Base-by-base conservation (phyloP, 2,329 filamentous ascomycete genomes). In the Akanthomyces muscarius region DNA sequence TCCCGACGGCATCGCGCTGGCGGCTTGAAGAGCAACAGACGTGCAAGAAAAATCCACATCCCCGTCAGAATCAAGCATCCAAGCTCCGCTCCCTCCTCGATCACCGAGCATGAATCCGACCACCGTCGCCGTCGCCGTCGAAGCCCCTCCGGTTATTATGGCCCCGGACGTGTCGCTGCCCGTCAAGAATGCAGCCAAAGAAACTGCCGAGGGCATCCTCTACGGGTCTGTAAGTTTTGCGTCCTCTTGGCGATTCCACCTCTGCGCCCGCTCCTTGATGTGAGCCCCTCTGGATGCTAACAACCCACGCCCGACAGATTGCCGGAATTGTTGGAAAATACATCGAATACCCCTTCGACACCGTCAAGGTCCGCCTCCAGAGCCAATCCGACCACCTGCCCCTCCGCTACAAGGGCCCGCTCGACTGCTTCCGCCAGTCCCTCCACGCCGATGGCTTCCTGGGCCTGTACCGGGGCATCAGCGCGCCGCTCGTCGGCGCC, bases 291-390 rank as follows among this genome's bases (percentile, higher is more conserved):
- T 21, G 6, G 2, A 6, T 52, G 30, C 64, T 62, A 58, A 66
- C 30, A 7, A 38, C 30, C 1, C 23, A 13, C 11, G n/a, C 42
- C 28, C 11, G 52, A 48, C 67, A 92, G 90, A 76, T 85, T 64
- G 93, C 94, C 62, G 95, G 95, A 65, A 86, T 96, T 64, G 88
- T 91, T 42, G 94, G 94, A 66, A 99, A 98, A 80, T 91, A 94
- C 75, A 94, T 99, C 72, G 95, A 99, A 75, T 99, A 97, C 74
- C 95, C 95, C 28, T 99, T 99, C 77, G 95, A 99, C 77, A 99
- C 95, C 0, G 89, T 99, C 75, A 99, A 99, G 78, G 95, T 99
- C 65, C 90, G 95, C 47, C 85, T 99, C 13, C 95, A 99, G 75
- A 95, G 94, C n/a, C 94, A 98, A 75, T 91, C 92, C 41, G 89